A percentile compares a stretch with the other conserved stretches of the same genome.
Conservation (phyloP, 2,329 filamentous ascomycete genomes). For the Claviceps spartinae region DNA sequence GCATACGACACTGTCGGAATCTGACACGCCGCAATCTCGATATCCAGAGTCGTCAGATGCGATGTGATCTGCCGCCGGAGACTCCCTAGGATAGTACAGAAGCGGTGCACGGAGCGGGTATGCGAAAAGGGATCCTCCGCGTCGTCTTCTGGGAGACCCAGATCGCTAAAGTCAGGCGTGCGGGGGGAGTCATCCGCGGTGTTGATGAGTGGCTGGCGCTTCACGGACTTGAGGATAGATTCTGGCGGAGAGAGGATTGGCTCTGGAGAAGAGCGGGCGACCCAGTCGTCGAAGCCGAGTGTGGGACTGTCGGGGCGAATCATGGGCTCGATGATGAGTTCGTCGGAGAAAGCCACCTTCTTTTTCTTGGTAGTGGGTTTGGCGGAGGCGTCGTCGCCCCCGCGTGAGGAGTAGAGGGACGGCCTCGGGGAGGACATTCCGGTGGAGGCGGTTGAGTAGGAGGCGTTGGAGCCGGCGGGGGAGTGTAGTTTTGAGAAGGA, state of each 20-base stretch:
- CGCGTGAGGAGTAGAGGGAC: slow-evolving; percentile 15
- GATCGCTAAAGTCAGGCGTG: slow-evolving; percentile 4
- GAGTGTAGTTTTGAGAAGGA: slow-evolving; percentile 30
- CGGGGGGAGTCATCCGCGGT: neutral
- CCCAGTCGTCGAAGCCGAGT: slow-evolving; percentile 37
- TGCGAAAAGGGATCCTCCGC: slow-evolving; percentile 24
- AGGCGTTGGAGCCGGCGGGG: slow-evolving; percentile 32
- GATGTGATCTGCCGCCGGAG: slow-evolving; percentile 35
- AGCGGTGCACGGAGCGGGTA: slow-evolving; percentile 32
- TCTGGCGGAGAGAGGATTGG: slow-evolving; percentile 8
- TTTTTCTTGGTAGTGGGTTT: slow-evolving; percentile 20
- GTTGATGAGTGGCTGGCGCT: neutral
- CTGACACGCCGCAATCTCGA: slow-evolving; percentile 20
- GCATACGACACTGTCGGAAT: slow-evolving; percentile 9
- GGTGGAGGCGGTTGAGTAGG: slow-evolving; percentile 29
- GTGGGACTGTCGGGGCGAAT: slow-evolving; percentile 48
- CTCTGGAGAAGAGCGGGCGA: slow-evolving; percentile 12
- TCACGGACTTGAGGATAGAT: slow-evolving; percentile 9
- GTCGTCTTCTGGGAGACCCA: slow-evolving; percentile 2
- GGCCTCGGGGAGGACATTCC: slow-evolving; percentile 33
- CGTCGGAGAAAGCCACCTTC: slow-evolving; percentile 22
- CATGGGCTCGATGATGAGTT: slow-evolving; percentile 26
- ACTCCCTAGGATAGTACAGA: slow-evolving; percentile 32
- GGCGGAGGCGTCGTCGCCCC: slow-evolving; percentile 5
- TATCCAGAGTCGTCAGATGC: slow-evolving; percentile 34